Base-by-base conservation (phyloP, 805 yeast species). In the Barnettozyma botsteinii region DNA sequence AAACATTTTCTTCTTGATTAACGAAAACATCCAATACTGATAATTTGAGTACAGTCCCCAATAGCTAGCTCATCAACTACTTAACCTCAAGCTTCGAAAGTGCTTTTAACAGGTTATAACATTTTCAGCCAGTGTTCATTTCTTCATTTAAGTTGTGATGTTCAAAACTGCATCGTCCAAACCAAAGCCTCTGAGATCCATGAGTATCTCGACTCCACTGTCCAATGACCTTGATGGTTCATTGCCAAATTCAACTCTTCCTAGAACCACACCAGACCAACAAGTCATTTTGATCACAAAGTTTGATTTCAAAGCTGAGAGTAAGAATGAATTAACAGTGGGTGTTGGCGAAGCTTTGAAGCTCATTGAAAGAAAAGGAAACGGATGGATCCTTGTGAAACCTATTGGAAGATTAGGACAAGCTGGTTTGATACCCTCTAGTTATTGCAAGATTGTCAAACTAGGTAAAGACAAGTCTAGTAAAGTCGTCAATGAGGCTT, bases 331-430 rank as follows among this genome's bases (percentile, higher is more conserved):
- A 49, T 55, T 77, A 7, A 49, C 69, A 1, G 62, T 74, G 2
- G 55, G 58, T 3, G 67, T 67, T 29, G 81, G 81, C 11, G 81
- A 75, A 43, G 67, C 74, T 14, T 56, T 77, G 21, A 76, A 73
- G 50, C 55, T 77, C 17, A 45, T 75, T 5, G 70, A 70, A 37
- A 56, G 70, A 30, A 65, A 62, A 31, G 70, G 70, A 1, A 68
- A 70, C 48, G 82, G 80, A 2, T 75, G 80, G 79, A 55, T 76
- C 3, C 53, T 74, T 31, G 82, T 74, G 8, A 75, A 75, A 52
- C 70, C 74, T n/a, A 66, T 77, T 25, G 74, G 72, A 31, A 62
- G 67, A 42, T 42, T 73, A 23, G 55, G 62, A 5, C 56, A 53
- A 4, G 69, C 73, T 1, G 81, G 81, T 1, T 57, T 76, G 41